These are phyloP conservation scores for Cryptococcus sp. DNA, from an alignment of 1,284 basidiomycete genomes.

Conservation along the genomic window DNA sequence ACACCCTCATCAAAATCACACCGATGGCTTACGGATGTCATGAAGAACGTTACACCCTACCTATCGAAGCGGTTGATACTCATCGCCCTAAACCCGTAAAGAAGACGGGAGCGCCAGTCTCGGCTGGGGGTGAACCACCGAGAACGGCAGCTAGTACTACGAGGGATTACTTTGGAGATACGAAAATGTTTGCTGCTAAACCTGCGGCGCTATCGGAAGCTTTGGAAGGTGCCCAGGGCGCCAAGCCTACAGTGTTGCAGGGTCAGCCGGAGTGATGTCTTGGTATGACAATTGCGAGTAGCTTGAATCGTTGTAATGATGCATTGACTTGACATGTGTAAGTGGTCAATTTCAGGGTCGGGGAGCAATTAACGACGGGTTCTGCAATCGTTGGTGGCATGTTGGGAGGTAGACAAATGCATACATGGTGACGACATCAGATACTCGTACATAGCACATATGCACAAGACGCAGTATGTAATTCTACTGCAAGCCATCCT, in stretches of 20 bases:
- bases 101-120: conserved; percentile 8
- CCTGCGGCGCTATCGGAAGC: conserved; percentile 16
- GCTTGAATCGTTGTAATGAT: background rate
- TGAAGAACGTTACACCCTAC: conserved; percentile 83
- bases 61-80: conserved; percentile 87
- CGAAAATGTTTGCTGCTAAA: conserved; percentile 9
- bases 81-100: conserved; percentile 76
- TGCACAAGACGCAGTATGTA: background rate
- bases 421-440: background rate
- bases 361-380: no score
- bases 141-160: background rate
- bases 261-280: background rate
- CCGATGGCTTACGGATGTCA: conserved; percentile 98
- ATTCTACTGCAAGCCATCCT: conserved; percentile 19
- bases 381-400: no score
- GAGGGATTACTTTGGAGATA: conserved; percentile 31
- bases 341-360: background rate
- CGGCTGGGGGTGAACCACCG: background rate
- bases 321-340: background rate
- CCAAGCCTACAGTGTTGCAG: background rate
- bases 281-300: background rate
- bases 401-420: background rate
- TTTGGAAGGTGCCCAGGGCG: conserved; percentile 10
- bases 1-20: conserved; percentile 96
- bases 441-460: no score